These are phyloP conservation scores for Acanthamoeba royreba DNA, from an alignment of 208 protist species.

Conservation along the genomic window DNA sequence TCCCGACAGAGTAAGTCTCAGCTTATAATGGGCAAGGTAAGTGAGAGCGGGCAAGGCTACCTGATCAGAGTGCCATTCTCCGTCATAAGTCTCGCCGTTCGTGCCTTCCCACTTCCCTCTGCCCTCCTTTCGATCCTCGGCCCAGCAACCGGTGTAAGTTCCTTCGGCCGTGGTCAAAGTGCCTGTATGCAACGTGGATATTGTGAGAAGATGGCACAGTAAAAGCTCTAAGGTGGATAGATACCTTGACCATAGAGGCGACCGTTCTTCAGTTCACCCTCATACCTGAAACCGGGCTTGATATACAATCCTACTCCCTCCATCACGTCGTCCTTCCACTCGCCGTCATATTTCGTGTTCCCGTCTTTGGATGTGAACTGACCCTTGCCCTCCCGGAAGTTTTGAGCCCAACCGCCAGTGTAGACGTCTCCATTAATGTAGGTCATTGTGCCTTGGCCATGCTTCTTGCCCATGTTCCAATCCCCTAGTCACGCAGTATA, in stretches of 20 bases:
- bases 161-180: not conserved
- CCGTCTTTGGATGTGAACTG: not conserved
- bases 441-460: not conserved
- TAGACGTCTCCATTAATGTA: not conserved
- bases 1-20: not conserved
- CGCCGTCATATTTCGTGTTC: not conserved
- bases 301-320: not conserved
- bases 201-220: not conserved
- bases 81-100: not conserved
- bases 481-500: too few relatives aligned
- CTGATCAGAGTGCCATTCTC: not conserved
- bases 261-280: not conserved
- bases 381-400: not conserved
- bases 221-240: too few relatives aligned
- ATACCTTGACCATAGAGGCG: not conserved
- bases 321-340: conserved; percentile 9
- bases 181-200: not conserved
- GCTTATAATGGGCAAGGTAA: too few relatives aligned
- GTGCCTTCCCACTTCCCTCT: not conserved
- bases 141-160: not conserved
- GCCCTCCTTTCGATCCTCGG: not conserved
- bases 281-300: not conserved
- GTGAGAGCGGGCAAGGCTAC: not conserved
- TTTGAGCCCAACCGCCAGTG: not conserved
- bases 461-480: not conserved